Base-by-base conservation (phyloP, 176 grass and related monocot genomes). In the Cenchrus purpureus region DNA sequence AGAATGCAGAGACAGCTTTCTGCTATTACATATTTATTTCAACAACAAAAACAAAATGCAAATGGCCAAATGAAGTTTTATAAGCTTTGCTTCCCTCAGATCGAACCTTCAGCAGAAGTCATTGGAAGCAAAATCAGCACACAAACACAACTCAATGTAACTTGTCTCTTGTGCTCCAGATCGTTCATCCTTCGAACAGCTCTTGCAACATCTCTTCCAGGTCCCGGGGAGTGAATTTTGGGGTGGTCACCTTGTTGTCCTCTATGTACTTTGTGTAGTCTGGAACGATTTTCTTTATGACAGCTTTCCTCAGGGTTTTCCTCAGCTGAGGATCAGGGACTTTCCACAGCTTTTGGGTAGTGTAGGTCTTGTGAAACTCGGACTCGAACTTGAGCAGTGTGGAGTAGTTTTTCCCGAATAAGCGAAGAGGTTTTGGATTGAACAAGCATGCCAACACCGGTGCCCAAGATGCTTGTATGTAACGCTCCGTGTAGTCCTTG, bases 131-230 rank as follows among this genome's bases (percentile, higher is more conserved):
- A 20, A 17, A 0, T 7, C 5, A 20, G 25, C 20, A 22, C 9
- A 53, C 1, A 1, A 6, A 55, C 6, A 5, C 17, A 55, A 40
- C 37, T 8, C 9, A 13, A 12, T 9, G 42, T 0, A 19, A 22
- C 43, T 48, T 71, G 44, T 22, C 9, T 6, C 6, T 19, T 11
- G 68, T 2, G 40, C 16, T 46, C 19, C 68, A 4, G 9, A 11
- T 9, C 15, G 6, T 46, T 45, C 74, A 77, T 58, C 74, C 74
- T 77, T 77, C 55, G 1, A 77, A 77, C 0, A 77, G 56, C 56
- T 78, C 75, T 20, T 61, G 20, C 37, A 78, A 9, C 76, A 78
- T 63, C 11, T 63, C 76, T 25, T 48, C 12, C 76, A 78, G 10
- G 0, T 25, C 0, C 7, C 5, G 4, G 4, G 63, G 63, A 66